phyloP scores from a whole-genome alignment of 31 red algal species.

The Porphyra umbilicalis region DNA sequence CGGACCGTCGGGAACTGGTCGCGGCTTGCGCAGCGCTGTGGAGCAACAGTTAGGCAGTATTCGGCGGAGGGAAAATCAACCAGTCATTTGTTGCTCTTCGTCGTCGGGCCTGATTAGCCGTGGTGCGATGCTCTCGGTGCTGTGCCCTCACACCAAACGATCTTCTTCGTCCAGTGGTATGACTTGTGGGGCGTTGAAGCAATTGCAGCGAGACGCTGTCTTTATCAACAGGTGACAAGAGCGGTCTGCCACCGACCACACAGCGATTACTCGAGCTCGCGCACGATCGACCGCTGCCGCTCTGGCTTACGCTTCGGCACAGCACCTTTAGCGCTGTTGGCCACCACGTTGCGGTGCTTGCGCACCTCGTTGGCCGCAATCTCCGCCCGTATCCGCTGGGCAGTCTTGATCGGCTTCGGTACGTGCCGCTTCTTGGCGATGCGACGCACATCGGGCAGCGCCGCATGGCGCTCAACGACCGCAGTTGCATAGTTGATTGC shows the following conservation, averaged over 20 bases:
- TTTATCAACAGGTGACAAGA: no score
- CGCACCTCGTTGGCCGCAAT: conserved; percentile 61
- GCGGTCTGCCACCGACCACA: no score
- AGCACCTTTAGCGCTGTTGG: conserved; percentile 29
- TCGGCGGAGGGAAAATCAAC: neutral
- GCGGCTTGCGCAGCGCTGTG: neutral
- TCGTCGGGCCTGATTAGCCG: no score
- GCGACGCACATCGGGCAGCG: conserved; percentile 53
- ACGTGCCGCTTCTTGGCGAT: conserved; percentile 80
- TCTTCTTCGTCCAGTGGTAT: no score
- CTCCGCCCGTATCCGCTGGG: conserved; percentile 35
- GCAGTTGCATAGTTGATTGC: conserved; percentile 47
- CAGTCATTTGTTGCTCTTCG: no score
- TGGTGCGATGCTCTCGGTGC: no score
- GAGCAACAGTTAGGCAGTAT: neutral
- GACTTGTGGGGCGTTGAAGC: no score
- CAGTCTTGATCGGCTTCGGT: conserved; percentile 46
- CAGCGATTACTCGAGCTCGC: no score
- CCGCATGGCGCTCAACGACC: conserved; percentile 62
- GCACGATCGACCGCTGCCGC: conserved; percentile 54
- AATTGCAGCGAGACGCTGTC: no score
- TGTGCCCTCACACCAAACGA: no score
- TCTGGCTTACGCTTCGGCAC: conserved; percentile 18
- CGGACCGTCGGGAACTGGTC: neutral
- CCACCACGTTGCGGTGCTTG: conserved; percentile 50